Percentiles rank a stretch among this genome's conserved stretches.
phyloP scores from a whole-genome alignment of 148 eudicot genomes.

The Rhododendron williamsianum region DNA sequence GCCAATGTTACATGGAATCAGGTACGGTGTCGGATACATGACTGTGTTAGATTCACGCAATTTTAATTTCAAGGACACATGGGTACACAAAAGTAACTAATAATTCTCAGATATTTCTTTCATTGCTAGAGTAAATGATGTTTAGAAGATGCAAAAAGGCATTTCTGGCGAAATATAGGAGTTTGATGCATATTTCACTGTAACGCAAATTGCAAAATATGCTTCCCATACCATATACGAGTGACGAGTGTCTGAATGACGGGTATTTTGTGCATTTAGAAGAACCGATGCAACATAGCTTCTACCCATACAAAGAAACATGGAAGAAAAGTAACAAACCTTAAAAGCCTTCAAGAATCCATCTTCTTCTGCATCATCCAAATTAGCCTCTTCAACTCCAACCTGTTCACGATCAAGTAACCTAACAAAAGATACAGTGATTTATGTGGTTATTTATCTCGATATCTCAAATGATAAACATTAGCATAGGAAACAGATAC shows the following conservation, averaged over 20 bases:
- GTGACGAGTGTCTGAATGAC: background rate
- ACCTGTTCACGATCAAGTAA: constrained; percentile 83
- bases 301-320: background rate
- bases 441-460: background rate
- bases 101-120: background rate
- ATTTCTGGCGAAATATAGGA: background rate
- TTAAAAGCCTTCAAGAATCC: constrained; percentile 91
- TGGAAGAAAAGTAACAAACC: constrained; percentile 32
- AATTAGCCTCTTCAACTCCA: constrained; percentile 72
- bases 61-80: background rate
- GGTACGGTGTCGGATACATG: background rate
- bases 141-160: background rate
- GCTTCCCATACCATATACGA: background rate
- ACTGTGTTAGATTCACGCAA: background rate
- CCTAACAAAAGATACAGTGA: constrained; percentile 30
- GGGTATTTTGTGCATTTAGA: background rate
- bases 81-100: background rate
- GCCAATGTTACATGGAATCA: background rate
- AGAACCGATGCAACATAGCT: background rate
- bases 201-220: background rate
- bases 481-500: constrained; percentile 24
- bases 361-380: constrained; percentile 87
- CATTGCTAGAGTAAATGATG: background rate
- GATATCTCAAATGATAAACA: background rate
- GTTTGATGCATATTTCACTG: background rate